These are phyloP conservation scores for Aureobasidium sp. DNA, from an alignment of 2,329 filamentous ascomycete genomes.

Conservation along the genomic window DNA sequence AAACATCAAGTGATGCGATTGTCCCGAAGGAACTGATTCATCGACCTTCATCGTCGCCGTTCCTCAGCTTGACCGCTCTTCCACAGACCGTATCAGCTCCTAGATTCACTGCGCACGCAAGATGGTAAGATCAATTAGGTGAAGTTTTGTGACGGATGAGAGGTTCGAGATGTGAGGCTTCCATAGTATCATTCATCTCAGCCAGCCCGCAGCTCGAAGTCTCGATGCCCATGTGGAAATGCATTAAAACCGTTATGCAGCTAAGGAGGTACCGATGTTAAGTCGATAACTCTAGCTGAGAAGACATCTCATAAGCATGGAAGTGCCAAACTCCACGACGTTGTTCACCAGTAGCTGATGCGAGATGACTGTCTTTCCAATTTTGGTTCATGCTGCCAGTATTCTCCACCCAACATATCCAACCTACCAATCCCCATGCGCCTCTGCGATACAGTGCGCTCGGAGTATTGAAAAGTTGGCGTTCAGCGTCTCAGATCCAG, in stretches of 20 bases:
- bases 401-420: too few relatives aligned
- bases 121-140: neutral
- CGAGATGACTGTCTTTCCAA: neutral
- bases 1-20: too few relatives aligned
- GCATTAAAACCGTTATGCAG: neutral
- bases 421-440: too few relatives aligned
- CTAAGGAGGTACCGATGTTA: neutral
- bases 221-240: neutral
- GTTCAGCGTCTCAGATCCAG: neutral
- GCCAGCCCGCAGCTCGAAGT: neutral
- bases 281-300: neutral
- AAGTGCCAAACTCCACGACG: neutral
- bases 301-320: neutral
- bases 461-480: neutral
- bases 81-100: neutral
- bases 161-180: neutral
- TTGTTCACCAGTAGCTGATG: neutral
- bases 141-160: neutral
- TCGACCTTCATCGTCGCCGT: too few relatives aligned
- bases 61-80: neutral
- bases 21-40: too few relatives aligned
- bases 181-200: neutral
- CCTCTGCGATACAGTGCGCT: neutral
- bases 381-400: too few relatives aligned
- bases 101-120: neutral